Evolutionary conservation across 1,284 basidiomycete genomes (phyloP).

Genomic region (Leccinum ponderosum): DNA sequence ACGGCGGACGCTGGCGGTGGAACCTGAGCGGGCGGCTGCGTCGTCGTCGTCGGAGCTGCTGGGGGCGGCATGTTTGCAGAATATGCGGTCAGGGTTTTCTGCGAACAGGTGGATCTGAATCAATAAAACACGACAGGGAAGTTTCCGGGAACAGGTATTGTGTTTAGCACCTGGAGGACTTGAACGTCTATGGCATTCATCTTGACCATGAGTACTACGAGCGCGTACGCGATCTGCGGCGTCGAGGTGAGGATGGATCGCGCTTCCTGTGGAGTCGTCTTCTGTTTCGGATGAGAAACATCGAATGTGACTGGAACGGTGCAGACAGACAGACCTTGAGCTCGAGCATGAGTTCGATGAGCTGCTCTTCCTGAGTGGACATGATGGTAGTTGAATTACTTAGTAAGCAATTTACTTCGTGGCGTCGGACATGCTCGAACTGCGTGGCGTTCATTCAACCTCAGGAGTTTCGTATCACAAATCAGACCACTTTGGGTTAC

Average conservation of each 20-base stretch:
- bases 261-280: constrained; percentile 71
- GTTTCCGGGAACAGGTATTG: neutral
- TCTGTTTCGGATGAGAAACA: constrained; percentile 41
- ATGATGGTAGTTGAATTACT: constrained; percentile 12
- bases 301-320: neutral
- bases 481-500: neutral
- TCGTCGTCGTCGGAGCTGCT: constrained; percentile 23
- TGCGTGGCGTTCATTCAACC: neutral
- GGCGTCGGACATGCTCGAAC: neutral
- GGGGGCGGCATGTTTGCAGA: constrained; percentile 31
- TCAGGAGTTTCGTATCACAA: neutral
- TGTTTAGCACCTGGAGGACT: constrained; percentile 59
- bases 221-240: constrained; percentile 72
- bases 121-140: neutral
- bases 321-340: constrained; percentile 48
- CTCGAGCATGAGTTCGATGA: constrained; percentile 65
- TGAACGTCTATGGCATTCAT: constrained; percentile 72
- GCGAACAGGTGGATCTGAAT: constrained; percentile 6
- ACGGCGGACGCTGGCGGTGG: constrained; percentile 38
- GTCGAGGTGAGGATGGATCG: constrained; percentile 66
- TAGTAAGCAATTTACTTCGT: neutral
- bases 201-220: constrained; percentile 73
- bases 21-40: constrained; percentile 27
- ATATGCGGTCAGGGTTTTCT: constrained; percentile 39
- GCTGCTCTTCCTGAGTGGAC: constrained; percentile 52